Evolutionary conservation across 495 filamentous ascomycete genomes (phyloP), one percentile per base, ranked within the genome.

Genomic region (Bacidia gigantensis): DNA sequence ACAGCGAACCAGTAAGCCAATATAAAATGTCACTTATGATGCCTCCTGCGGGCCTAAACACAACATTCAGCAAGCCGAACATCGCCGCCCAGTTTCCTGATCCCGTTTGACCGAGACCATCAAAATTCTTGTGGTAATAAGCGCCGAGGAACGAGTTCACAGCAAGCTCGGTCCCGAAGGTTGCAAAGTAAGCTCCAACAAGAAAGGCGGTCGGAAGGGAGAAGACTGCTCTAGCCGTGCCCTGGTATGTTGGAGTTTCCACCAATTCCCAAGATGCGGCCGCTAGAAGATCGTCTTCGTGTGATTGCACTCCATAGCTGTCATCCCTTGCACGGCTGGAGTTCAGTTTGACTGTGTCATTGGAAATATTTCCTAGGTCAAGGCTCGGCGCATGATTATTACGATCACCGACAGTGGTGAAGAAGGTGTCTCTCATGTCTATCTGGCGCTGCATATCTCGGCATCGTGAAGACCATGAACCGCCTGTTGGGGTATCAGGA

Each of bases 31-130:
- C 88, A 1, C 77, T 74, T 9, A 86, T 57, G 17, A 84, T 73
- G 0, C 88, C 88, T 42, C 88, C 88, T 0, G 77, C 59, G 0
- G 88, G 88, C 1, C 88, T 76, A 49, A 77, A 84, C 53, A 85
- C 62, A 22, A 89, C 68, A 63, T 95, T 94, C 25, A 95, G 69
- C 46, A 95, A 79, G 3, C 88, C 88, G 61, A 90, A 95, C 80
- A 92, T 89, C 43, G 88, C 85, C 0, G 86, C 84, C 81, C 83
- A 92, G 57, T 77, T 73, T 3, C 84, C 78, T 3, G 83, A 79
- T 18, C 71, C 65, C 5, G 86, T 89, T 64, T 89, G 85, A 2
- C 77, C 76, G 45, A 93, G 77, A 3, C 51, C 46, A 0, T 81
- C 77, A 69, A 93, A 92, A 64, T 87, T 85, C 49, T 80, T 72